phyloP scores from a whole-genome alignment of 1,139 yeast genomes.

The Scheffersomyces illinoinensis region DNA sequence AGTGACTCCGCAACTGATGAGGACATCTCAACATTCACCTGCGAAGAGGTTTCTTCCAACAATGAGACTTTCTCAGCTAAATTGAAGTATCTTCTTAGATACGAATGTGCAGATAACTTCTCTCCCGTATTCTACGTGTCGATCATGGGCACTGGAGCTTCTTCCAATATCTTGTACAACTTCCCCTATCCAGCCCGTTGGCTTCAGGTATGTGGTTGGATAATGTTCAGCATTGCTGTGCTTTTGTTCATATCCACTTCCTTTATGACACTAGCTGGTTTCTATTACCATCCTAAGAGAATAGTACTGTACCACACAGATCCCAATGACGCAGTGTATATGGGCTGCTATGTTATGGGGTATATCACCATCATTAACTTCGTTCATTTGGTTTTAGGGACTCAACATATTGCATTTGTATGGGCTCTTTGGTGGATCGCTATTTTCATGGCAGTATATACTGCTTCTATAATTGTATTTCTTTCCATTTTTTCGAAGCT shows the following conservation, averaged over 20 bases:
- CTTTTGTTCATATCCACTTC: slow-evolving; percentile 45
- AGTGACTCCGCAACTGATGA: neutral
- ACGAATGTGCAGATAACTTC: slow-evolving; percentile 25
- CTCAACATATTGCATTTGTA: slow-evolving; percentile 7
- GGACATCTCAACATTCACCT: neutral
- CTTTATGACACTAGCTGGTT: slow-evolving; percentile 12
- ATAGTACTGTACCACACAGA: slow-evolving; percentile 45
- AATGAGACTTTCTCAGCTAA: neutral
- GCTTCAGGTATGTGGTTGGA: slow-evolving; percentile 58
- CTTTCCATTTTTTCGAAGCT: slow-evolving; percentile 38
- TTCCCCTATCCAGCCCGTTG: slow-evolving; percentile 68
- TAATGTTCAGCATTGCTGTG: slow-evolving; percentile 56
- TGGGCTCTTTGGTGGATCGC: slow-evolving; percentile 75
- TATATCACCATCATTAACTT: slow-evolving; percentile 62
- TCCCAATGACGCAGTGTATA: slow-evolving; percentile 53
- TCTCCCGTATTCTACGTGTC: slow-evolving; percentile 66
- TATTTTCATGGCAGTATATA: slow-evolving; percentile 49
- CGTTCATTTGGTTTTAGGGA: slow-evolving; percentile 16
- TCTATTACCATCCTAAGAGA: neutral
- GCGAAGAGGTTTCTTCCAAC: neutral
- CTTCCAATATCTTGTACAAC: slow-evolving; percentile 55
- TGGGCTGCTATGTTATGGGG: slow-evolving; percentile 85
- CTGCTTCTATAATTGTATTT: slow-evolving; percentile 60
- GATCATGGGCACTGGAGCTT: slow-evolving; percentile 83
- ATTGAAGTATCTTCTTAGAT: neutral